Percentiles rank a stretch among this genome's conserved stretches.
Conservation (phyloP, 2,329 filamentous ascomycete species). For the Colletotrichum scovillei region DNA sequence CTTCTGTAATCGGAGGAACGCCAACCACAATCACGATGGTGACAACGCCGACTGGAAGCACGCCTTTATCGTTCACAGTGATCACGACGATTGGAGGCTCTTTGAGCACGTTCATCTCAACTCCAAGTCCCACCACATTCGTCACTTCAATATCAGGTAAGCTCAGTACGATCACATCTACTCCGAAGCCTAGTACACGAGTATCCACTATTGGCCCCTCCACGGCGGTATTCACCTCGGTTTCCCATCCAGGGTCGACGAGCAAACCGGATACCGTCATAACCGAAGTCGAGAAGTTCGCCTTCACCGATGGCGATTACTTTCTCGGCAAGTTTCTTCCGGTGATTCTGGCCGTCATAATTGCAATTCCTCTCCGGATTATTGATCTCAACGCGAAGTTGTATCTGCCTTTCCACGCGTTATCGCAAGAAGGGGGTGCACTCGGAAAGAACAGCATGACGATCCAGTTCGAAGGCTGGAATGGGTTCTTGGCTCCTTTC, state of each 20-base stretch:
- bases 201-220: constrained; percentile 39
- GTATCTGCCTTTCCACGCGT: constrained; percentile 56
- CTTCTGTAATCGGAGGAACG: constrained; percentile 42
- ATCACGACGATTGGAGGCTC: constrained; percentile 41
- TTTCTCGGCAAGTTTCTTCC: constrained; percentile 57
- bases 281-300: constrained; percentile 38
- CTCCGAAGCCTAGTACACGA: constrained; percentile 40
- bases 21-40: constrained; percentile 40
- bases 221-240: constrained; percentile 40
- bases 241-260: constrained; percentile 28
- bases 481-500: constrained; percentile 49
- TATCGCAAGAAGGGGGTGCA: constrained; percentile 50
- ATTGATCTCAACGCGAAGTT: constrained; percentile 53
- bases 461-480: constrained; percentile 52
- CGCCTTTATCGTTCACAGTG: constrained; percentile 38
- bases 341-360: constrained; percentile 50
- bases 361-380: constrained; percentile 52
- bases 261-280: constrained; percentile 26
- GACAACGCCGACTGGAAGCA: constrained; percentile 41
- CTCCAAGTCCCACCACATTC: constrained; percentile 37
- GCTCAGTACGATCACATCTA: constrained; percentile 43
- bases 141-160: constrained; percentile 43
- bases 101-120: constrained; percentile 25
- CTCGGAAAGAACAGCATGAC: constrained; percentile 53
- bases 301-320: constrained; percentile 45